These are phyloP conservation scores for Suillus fuscotomentosus DNA, from an alignment of 768 basidiomycete species.

Conservation along the genomic window DNA sequence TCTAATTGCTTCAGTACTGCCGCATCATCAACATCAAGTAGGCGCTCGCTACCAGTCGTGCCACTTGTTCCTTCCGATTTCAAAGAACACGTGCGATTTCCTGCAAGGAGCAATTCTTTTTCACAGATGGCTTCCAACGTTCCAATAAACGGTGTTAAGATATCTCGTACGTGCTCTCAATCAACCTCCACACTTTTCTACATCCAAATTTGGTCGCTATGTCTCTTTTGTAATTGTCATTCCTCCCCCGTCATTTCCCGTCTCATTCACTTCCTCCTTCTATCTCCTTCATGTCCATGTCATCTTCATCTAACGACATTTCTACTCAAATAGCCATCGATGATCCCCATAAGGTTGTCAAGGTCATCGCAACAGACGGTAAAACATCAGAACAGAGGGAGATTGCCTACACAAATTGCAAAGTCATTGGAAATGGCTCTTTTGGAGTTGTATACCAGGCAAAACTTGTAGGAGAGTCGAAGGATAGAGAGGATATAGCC, in stretches of 20 bases:
- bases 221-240: conserved; percentile 13
- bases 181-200: conserved; percentile 14
- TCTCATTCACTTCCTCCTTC: conserved; percentile 37
- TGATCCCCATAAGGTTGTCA: conserved; percentile 95
- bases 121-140: conserved; percentile 67
- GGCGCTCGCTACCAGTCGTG: conserved; percentile 18
- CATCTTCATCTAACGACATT: conserved; percentile 23
- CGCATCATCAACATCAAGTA: conserved; percentile 6
- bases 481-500: conserved; percentile 82
- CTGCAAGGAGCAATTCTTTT: background rate
- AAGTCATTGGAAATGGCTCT: conserved; percentile 97
- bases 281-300: conserved; percentile 25
- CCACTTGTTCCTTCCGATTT: conserved; percentile 7
- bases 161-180: conserved; percentile 63
- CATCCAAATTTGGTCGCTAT: conserved; percentile 29
- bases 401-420: conserved; percentile 94
- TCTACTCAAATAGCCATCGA: conserved; percentile 63
- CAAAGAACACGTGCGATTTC: conserved; percentile 7
- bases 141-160: conserved; percentile 86
- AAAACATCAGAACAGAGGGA: conserved; percentile 87
- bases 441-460: conserved; percentile 99
- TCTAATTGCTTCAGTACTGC: conserved; percentile 3
- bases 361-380: conserved; percentile 93
- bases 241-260: conserved; percentile 21
- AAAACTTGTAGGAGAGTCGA: conserved; percentile 67